Evolutionary conservation across 768 basidiomycete species (phyloP).

Genomic region (Leccinum disarticulatum): DNA sequence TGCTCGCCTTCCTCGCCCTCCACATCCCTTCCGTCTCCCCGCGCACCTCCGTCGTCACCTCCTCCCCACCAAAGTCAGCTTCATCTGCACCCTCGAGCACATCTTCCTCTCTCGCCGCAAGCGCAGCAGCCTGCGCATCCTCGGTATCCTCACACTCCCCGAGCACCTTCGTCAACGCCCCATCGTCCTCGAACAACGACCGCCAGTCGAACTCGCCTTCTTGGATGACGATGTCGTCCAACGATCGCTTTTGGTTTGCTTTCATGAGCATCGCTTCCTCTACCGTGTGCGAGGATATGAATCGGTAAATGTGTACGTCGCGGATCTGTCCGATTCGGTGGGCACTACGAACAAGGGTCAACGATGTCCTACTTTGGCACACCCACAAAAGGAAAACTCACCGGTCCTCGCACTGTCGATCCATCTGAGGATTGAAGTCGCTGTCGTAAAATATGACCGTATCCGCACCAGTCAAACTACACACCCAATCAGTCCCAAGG

Average conservation of each 20-base stretch:
- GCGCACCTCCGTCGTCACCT: conserved; percentile 23
- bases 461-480: conserved; percentile 81
- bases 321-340: conserved; percentile 98
- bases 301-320: conserved; percentile 95
- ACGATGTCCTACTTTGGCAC: background rate
- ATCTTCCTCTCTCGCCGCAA: conserved; percentile 74
- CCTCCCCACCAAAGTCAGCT: conserved; percentile 69
- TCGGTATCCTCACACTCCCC: conserved; percentile 88
- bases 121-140: conserved; percentile 76
- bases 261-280: conserved; percentile 96
- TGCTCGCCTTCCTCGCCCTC: conserved; percentile 37
- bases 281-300: conserved; percentile 86
- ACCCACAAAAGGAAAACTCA: conserved; percentile 30
- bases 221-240: conserved; percentile 91
- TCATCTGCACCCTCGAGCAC: conserved; percentile 76
- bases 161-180: conserved; percentile 68
- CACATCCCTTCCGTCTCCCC: conserved; percentile 37
- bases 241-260: conserved; percentile 94
- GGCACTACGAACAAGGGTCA: conserved; percentile 49
- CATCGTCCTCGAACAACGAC: conserved; percentile 65
- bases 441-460: conserved; percentile 98
- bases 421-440: conserved; percentile 98
- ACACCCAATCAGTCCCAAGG: conserved; percentile 16
- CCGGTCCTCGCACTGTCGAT: conserved; percentile 94
- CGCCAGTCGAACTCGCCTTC: conserved; percentile 96